phyloP scores from a whole-genome alignment of 1,139 yeast species.

The Debaryomyces fabryi region DNA sequence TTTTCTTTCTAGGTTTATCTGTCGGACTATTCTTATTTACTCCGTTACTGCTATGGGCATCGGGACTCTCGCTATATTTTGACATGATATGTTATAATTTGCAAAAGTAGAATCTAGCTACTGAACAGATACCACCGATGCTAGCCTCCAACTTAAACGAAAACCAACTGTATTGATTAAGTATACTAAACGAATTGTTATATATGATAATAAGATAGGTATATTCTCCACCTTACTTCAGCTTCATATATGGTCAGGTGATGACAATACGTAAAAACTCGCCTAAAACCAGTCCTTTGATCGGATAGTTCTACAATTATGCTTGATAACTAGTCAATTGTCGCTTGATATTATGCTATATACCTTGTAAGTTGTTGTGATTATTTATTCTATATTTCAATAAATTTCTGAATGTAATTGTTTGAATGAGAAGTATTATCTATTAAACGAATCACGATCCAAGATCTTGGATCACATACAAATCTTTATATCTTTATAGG shows the following conservation, averaged over 20 bases:
- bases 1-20: constrained; percentile 12
- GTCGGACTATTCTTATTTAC: not conserved
- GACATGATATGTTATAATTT: constrained; percentile 1
- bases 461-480: not conserved
- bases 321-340: not conserved
- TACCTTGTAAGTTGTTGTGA: not conserved
- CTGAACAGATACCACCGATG: not conserved
- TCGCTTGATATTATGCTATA: too few species aligned
- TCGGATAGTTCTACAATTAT: not conserved
- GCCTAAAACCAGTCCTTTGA: not conserved
- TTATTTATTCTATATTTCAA: not conserved
- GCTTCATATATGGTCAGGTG: not conserved
- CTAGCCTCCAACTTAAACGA: not conserved
- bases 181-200: not conserved
- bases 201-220: not conserved
- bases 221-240: not conserved
- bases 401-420: not conserved
- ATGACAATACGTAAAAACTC: not conserved
- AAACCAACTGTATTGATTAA: not conserved
- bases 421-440: not conserved
- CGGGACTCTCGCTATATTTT: constrained; percentile 3
- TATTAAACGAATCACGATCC: not conserved
- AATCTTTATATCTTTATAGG: not conserved
- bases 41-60: not conserved
- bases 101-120: not conserved